Percentiles rank a stretch among this genome's conserved stretches.
These are phyloP conservation scores for Russula dissimulans DNA, from an alignment of 768 basidiomycete species.

Conservation along the genomic window DNA sequence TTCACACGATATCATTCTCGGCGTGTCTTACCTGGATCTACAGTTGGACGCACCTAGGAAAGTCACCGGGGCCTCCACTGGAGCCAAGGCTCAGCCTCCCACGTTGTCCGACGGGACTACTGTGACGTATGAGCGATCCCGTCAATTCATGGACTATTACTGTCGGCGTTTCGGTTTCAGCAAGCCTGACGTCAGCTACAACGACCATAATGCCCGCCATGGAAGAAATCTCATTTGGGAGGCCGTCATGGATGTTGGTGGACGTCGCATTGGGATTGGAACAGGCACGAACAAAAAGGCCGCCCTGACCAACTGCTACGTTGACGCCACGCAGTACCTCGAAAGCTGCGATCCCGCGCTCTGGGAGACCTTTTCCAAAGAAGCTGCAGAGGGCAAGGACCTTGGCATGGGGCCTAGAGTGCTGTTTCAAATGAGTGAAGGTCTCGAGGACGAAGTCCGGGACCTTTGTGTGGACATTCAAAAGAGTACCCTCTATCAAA, in stretches of 20 bases:
- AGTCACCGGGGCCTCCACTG: background rate
- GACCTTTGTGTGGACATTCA: constrained; percentile 62
- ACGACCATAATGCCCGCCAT: constrained; percentile 27
- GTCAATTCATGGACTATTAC: constrained; percentile 93
- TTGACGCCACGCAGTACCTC: constrained; percentile 83
- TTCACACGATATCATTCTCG: background rate
- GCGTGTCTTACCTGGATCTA: background rate
- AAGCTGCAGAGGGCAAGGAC: constrained; percentile 54
- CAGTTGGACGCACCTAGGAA: constrained; percentile 9
- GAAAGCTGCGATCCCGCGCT: constrained; percentile 73
- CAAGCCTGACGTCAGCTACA: constrained; percentile 59
- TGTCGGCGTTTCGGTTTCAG: constrained; percentile 70
- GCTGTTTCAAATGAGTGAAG: constrained; percentile 51
- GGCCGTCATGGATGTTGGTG: constrained; percentile 66
- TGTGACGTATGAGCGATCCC: constrained; percentile 63
- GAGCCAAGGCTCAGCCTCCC: constrained; percentile 20
- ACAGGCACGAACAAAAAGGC: constrained; percentile 57
- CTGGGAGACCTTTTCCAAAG: constrained; percentile 63
- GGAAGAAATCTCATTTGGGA: constrained; percentile 43
- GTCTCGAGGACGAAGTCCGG: constrained; percentile 58
- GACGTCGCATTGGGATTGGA: constrained; percentile 77
- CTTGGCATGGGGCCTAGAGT: constrained; percentile 66
- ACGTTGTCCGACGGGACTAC: constrained; percentile 45
- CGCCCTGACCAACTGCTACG: constrained; percentile 63
- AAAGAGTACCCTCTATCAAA: constrained; percentile 54